Conservation (phyloP, 108 stramenopile genomes). For the Skeletonema tropicum region DNA sequence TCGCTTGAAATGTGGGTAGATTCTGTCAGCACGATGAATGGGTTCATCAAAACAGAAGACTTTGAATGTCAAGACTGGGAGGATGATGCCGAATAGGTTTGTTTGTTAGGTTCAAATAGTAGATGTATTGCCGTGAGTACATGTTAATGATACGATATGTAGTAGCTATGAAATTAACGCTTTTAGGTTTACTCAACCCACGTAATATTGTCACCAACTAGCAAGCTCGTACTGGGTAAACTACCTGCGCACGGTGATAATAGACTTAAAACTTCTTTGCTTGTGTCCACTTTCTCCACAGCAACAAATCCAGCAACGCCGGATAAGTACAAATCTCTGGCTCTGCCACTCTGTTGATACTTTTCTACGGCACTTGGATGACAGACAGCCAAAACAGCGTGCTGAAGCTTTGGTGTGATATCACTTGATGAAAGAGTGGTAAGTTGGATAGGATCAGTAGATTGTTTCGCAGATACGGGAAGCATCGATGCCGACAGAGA, state of each 20-base stretch:
- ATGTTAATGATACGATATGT: neutral
- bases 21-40: neutral
- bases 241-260: conserved; percentile 80
- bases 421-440: conserved; percentile 42
- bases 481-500: conserved; percentile 74
- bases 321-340: conserved; percentile 68
- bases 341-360: conserved; percentile 62
- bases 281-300: conserved; percentile 77
- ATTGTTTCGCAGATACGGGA: conserved; percentile 82
- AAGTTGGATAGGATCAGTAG: conserved; percentile 81
- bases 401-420: conserved; percentile 57
- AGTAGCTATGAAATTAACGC: conserved; percentile 1
- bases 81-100: neutral
- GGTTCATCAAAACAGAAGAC: neutral
- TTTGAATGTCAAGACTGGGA: neutral
- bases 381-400: conserved; percentile 78
- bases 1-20: neutral
- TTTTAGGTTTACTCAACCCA: conserved; percentile 76
- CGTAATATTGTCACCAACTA: conserved; percentile 72
- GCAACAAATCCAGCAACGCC: conserved; percentile 86
- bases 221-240: conserved; percentile 70
- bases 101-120: neutral
- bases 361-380: conserved; percentile 77
- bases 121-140: neutral
- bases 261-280: conserved; percentile 72